Conservation (phyloP, 257 asterid species). For the Salvia miltiorrhiza region DNA sequence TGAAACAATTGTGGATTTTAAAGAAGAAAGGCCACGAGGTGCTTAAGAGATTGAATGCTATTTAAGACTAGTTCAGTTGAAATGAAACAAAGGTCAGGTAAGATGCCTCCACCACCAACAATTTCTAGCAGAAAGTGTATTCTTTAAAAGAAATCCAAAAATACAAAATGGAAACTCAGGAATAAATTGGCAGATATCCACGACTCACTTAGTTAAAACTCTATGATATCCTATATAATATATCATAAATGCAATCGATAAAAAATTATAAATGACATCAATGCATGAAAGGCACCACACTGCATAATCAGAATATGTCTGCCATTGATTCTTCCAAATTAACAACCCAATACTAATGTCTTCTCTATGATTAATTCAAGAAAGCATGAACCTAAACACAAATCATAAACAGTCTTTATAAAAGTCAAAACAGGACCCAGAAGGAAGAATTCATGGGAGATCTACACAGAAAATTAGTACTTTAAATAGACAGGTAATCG, state of each 20-base stretch:
- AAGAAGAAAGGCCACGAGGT: neutral
- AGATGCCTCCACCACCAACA: neutral
- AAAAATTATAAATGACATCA: neutral
- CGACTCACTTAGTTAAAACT: too few relatives aligned
- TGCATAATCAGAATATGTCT: neutral
- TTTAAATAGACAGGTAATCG: neutral
- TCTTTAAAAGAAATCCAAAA: too few relatives aligned
- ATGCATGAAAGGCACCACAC: neutral
- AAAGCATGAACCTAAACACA: neutral
- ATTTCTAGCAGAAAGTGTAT: neutral
- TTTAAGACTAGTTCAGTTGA: neutral
- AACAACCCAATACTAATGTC: neutral
- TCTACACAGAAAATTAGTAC: conserved; percentile 5
- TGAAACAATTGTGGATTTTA: neutral
- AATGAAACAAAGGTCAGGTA: too few relatives aligned
- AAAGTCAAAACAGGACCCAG: neutral
- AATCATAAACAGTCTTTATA: neutral
- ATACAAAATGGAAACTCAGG: too few relatives aligned
- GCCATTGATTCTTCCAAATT: neutral
- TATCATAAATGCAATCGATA: too few relatives aligned
- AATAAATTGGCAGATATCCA: too few relatives aligned
- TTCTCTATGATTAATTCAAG: neutral
- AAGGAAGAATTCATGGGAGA: neutral
- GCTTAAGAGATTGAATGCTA: neutral
- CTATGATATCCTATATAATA: too few relatives aligned